Percentiles rank a stretch among this genome's conserved stretches.
phyloP scores from a whole-genome alignment of 495 filamentous ascomycete genomes.

The Parachaetomium inaequale region DNA sequence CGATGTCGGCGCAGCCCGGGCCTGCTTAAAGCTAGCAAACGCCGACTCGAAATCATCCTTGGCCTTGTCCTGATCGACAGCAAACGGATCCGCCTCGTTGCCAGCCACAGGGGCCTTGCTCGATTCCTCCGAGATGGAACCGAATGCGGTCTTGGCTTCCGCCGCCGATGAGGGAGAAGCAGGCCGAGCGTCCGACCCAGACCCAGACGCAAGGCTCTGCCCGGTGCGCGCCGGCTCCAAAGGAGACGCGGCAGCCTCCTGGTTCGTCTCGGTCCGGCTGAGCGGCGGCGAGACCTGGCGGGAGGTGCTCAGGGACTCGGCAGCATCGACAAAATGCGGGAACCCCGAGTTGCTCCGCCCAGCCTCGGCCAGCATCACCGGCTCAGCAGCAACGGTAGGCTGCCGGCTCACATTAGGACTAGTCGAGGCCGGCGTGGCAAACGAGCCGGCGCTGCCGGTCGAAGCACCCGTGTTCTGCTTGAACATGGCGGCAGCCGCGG shows the following conservation, averaged over 20 bases:
- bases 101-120: constrained; percentile 17
- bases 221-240: constrained; percentile 34
- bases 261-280: constrained; percentile 65
- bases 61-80: constrained; percentile 52
- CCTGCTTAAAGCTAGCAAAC: constrained; percentile 58
- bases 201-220: constrained; percentile 35
- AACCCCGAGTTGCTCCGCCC: constrained; percentile 70
- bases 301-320: constrained; percentile 70
- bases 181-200: constrained; percentile 31
- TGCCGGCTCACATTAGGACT: constrained; percentile 54
- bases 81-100: constrained; percentile 51
- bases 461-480: constrained; percentile 56
- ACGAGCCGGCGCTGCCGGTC: constrained; percentile 49
- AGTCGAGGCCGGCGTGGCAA: constrained; percentile 51
- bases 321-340: constrained; percentile 59
- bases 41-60: constrained; percentile 78
- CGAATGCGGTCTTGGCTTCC: constrained; percentile 23
- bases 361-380: constrained; percentile 61
- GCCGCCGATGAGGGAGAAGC: constrained; percentile 18
- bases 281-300: constrained; percentile 78
- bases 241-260: constrained; percentile 44
- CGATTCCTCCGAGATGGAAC: constrained; percentile 18
- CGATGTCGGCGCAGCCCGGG: constrained; percentile 16
- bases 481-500: constrained; percentile 64
- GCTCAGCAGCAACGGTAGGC: constrained; percentile 45